A percentile compares a stretch with the other conserved stretches of the same genome.
These are phyloP conservation scores for Cryptococcus sp. DNA, from an alignment of 1,284 basidiomycete species.

Conservation along the genomic window DNA sequence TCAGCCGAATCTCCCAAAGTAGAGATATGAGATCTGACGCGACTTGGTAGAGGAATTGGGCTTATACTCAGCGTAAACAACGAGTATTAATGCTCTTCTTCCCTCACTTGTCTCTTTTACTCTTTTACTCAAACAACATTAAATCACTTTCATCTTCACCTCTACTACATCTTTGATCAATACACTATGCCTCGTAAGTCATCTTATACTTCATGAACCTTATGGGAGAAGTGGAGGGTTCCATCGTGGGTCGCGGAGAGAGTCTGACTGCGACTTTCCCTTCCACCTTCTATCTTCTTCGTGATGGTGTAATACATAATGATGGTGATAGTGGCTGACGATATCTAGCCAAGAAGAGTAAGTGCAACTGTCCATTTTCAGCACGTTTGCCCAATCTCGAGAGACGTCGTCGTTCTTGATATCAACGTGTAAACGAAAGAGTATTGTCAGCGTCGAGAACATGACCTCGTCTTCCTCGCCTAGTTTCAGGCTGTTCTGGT, in stretches of 20 bases:
- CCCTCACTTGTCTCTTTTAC: conserved; percentile 7
- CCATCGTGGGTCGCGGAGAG: neutral
- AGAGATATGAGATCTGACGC: neutral
- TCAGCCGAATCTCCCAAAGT: neutral
- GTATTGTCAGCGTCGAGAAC: too few species aligned
- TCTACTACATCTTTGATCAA: conserved; percentile 13
- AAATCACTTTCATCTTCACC: conserved; percentile 4
- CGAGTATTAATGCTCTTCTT: neutral
- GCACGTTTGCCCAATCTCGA: neutral
- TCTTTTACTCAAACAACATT: conserved; percentile 4
- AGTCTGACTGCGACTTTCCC: neutral
- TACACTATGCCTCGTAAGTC: conserved; percentile 42
- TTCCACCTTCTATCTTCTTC: neutral
- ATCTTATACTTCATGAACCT: conserved; percentile 7
- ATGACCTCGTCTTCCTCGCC: conserved; percentile 1
- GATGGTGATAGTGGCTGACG: conserved; percentile 3
- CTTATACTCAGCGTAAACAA: neutral
- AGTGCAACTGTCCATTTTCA: conserved; percentile 9
- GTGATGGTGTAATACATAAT: neutral
- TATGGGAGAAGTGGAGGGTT: neutral
- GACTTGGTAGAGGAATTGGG: neutral
- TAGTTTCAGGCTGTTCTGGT: neutral
- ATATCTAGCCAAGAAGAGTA: conserved; percentile 34
- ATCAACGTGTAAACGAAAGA: neutral
- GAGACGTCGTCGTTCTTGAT: neutral